phyloP scores from a whole-genome alignment of 2,329 filamentous ascomycete genomes.

The Aureobasidium sp. region DNA sequence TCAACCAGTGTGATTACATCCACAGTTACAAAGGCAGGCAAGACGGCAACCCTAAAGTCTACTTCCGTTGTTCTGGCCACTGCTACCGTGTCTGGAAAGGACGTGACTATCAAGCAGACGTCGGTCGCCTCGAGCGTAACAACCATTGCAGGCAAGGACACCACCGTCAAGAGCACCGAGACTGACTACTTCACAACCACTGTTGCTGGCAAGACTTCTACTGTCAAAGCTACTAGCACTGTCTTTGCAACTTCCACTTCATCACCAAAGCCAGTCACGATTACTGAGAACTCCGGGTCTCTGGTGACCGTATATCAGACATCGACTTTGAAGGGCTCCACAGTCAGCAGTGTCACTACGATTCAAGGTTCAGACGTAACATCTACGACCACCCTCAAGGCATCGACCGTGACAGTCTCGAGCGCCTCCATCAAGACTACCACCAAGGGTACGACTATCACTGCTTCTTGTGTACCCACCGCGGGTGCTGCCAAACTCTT shows the following conservation, averaged over 20 bases:
- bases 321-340: slow-evolving; percentile 31
- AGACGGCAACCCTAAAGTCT: slow-evolving; percentile 24
- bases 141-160: slow-evolving; percentile 24
- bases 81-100: slow-evolving; percentile 20
- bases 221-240: slow-evolving; percentile 28
- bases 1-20: slow-evolving; percentile 26
- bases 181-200: slow-evolving; percentile 25
- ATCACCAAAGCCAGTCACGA: slow-evolving; percentile 25
- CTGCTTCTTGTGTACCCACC: slow-evolving; percentile 33
- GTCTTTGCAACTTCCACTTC: slow-evolving; percentile 26
- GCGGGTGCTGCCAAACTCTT: slow-evolving; percentile 24
- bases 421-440: slow-evolving; percentile 32
- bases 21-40: slow-evolving; percentile 23
- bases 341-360: slow-evolving; percentile 32
- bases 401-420: slow-evolving; percentile 28
- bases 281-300: slow-evolving; percentile 25
- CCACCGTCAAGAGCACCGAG: slow-evolving; percentile 24
- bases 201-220: slow-evolving; percentile 25
- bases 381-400: slow-evolving; percentile 30
- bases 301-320: slow-evolving; percentile 31
- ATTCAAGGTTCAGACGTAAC: slow-evolving; percentile 28
- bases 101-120: slow-evolving; percentile 22
- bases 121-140: slow-evolving; percentile 14
- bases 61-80: slow-evolving; percentile 26
- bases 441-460: slow-evolving; percentile 35